A percentile compares a stretch with the other conserved stretches of the same genome.
Evolutionary conservation across 1,284 basidiomycete species (phyloP).

Genomic region (Tremellales sp.): DNA sequence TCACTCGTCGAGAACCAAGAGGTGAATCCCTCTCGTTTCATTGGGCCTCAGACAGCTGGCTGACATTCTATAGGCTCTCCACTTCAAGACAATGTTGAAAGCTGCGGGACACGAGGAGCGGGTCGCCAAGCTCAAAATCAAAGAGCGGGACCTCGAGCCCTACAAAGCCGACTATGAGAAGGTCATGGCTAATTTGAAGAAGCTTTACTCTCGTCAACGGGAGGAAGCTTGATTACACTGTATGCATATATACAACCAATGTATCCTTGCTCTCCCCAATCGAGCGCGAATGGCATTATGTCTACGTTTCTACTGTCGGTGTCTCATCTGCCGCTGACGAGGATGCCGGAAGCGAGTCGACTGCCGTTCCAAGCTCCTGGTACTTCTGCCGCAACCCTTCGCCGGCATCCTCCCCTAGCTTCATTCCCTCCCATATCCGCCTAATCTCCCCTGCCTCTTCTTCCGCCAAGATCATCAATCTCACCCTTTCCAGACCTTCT

Average conservation of each 20-base stretch:
- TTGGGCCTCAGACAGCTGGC: not conserved
- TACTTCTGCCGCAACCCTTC: not conserved
- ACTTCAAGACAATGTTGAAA: slow-evolving; percentile 82
- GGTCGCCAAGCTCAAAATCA: slow-evolving; percentile 68
- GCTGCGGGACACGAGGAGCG: slow-evolving; percentile 67
- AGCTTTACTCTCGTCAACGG: no score
- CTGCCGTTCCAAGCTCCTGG: not conserved
- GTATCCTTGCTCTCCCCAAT: no score
- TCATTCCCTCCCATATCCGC: not conserved
- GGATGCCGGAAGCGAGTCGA: not conserved
- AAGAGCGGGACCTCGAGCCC: slow-evolving; percentile 59
- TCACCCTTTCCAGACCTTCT: slow-evolving; percentile 18
- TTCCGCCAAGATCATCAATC: slow-evolving; percentile 32
- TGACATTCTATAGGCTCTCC: slow-evolving; percentile 60
- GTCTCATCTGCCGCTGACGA: not conserved
- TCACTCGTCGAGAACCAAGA: slow-evolving; percentile 94
- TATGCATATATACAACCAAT: no score
- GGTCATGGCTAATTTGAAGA: slow-evolving; percentile 12
- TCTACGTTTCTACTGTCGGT: not conserved
- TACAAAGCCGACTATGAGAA: slow-evolving; percentile 63
- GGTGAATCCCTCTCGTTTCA: slow-evolving; percentile 50
- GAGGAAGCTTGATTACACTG: no score
- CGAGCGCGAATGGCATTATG: not conserved
- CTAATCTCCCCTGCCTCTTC: slow-evolving; percentile 7
- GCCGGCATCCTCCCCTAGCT: not conserved